Conservation (phyloP, 768 basidiomycete genomes). For the Xerocomus brunneocitrinus region DNA sequence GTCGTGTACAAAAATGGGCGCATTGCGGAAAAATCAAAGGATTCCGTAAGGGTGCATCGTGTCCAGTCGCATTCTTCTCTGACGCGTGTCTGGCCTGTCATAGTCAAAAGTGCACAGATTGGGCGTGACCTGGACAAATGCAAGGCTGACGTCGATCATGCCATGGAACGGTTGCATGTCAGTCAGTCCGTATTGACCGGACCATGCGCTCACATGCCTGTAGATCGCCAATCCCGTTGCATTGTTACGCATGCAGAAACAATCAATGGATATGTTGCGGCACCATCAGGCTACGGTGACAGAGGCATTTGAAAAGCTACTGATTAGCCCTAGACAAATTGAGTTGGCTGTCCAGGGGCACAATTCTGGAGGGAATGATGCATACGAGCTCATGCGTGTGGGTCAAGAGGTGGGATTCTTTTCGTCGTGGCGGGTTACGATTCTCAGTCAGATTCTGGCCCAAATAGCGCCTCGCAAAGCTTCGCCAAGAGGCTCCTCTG, state of each 20-base stretch:
- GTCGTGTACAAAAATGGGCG: constrained; percentile 37
- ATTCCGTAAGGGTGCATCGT: constrained; percentile 32
- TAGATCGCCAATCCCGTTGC: constrained; percentile 23
- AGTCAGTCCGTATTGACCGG: constrained; percentile 2
- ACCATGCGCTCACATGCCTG: not conserved
- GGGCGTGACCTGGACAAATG: constrained; percentile 43
- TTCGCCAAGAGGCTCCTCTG: constrained; percentile 1
- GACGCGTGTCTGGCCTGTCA: not conserved
- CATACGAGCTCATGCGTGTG: constrained; percentile 45
- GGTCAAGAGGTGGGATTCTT: constrained; percentile 43
- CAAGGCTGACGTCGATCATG: constrained; percentile 38
- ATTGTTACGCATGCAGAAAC: constrained; percentile 28
- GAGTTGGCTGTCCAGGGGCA: constrained; percentile 37
- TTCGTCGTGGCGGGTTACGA: not conserved
- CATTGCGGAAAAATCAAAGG: constrained; percentile 35
- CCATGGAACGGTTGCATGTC: constrained; percentile 43
- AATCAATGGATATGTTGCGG: constrained; percentile 23
- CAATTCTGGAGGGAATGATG: constrained; percentile 37
- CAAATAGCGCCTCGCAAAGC: constrained; percentile 22
- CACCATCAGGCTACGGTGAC: constrained; percentile 31
- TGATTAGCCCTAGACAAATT: constrained; percentile 37
- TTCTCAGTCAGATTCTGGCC: not conserved
- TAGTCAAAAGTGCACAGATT: constrained; percentile 46
- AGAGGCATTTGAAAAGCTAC: constrained; percentile 38
- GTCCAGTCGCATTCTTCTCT: constrained; percentile 1